Conservation (phyloP, 768 basidiomycete species). For the Tulasnella sp. region DNA sequence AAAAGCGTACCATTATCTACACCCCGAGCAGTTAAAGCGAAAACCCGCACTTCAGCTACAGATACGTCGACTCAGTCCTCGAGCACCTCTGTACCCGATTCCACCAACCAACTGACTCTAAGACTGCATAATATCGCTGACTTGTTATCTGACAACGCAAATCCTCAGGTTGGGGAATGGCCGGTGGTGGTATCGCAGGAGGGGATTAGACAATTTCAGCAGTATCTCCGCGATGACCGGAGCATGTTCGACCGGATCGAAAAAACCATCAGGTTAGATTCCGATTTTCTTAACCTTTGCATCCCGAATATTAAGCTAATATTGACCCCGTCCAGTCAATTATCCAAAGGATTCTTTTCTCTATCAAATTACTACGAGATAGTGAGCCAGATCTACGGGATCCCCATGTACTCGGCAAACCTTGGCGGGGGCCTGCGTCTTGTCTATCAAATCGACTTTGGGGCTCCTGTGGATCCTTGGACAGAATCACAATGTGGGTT, state of each 20-base stretch:
- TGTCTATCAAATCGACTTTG: conserved; percentile 41
- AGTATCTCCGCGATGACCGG: not conserved
- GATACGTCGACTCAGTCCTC: not conserved
- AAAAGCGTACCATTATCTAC: not conserved
- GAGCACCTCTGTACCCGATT: not conserved
- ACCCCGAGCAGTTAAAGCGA: not conserved
- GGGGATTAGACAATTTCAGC: not conserved
- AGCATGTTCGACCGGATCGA: not conserved
- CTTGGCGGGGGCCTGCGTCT: conserved; percentile 59
- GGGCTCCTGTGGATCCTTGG: not conserved
- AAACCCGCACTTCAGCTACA: not conserved
- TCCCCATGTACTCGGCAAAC: conserved; percentile 71
- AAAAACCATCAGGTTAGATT: not conserved
- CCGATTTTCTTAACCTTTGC: not conserved
- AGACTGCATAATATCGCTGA: not conserved
- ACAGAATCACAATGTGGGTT: conserved; percentile 9
- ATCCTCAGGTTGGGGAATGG: not conserved
- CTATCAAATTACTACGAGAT: conserved; percentile 68
- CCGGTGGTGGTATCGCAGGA: not conserved
- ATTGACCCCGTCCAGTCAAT: conserved; percentile 53
- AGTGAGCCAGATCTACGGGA: conserved; percentile 46
- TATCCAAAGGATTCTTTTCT: conserved; percentile 71
- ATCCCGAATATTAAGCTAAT: not conserved
- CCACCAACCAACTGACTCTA: not conserved
- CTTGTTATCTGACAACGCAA: not conserved